Base-by-base conservation (phyloP, 352 stramenopile genomes). In the Phytophthora crassamura region DNA sequence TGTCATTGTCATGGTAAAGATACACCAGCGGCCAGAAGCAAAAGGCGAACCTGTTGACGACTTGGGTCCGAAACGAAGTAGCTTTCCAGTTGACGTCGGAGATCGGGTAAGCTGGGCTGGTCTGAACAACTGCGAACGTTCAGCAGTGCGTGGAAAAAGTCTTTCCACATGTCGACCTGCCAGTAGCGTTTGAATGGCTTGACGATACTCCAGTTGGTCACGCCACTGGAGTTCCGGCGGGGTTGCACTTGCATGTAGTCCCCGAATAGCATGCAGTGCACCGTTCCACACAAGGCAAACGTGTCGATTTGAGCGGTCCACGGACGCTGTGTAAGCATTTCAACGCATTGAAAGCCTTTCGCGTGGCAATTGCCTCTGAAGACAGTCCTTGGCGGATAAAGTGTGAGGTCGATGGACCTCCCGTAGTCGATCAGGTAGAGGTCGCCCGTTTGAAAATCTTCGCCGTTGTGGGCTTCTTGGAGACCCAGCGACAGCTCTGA, bases 241-340 rank as follows among this genome's bases (percentile, higher is more conserved):
- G 67, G 66, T 7, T 73, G 69, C 12, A 94, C 69, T 59, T 95
- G 73, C 83, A 96, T 95, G 67, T 95, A 96, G 9, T 89, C 74
- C 22, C 87, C 87, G 38, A 93, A 95, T 2, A 96, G 75, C 77
- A 96, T 82, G 62, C 86, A 94, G 49, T 96, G 80, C 7, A 85
- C 59, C 2, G 84, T 94, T 6, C 70, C 85, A 34, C 79, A 87
- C 33, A 96, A 75, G 5, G 87, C 88, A 51, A 96, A 96, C 14
- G 86, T 85, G 56, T 96, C 88, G 47, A 96, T 92, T 72, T 96
- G 88, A 10, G 86, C 69, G 18, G 79, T 93, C 88, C 88, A 96
- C 18, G 84, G 84, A 12, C 63, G 69, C 6, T 78, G 76, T 3
- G 79, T 88, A 20, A 93, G 63, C 88, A 96, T 96, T 64, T 96